phyloP scores from a whole-genome alignment of 2,329 filamentous ascomycete species.

The Beauveria bassiana region DNA sequence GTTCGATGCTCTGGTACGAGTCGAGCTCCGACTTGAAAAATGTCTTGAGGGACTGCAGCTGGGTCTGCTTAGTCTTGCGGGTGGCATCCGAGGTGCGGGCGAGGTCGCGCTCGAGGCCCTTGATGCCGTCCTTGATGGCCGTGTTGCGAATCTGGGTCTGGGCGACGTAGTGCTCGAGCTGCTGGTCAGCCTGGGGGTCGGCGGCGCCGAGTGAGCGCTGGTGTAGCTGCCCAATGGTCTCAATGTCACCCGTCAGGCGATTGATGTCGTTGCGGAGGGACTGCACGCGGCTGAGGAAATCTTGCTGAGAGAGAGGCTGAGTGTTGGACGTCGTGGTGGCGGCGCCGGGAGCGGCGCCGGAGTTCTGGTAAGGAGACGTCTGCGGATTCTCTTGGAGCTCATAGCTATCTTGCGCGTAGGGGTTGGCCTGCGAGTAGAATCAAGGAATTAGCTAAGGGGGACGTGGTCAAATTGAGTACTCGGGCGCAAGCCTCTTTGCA shows the following conservation, averaged over 20 bases:
- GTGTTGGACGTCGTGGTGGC: constrained; percentile 18
- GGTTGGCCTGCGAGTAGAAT: constrained; percentile 18
- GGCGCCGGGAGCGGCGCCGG: neutral
- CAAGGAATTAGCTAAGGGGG: neutral
- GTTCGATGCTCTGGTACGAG: constrained; percentile 64
- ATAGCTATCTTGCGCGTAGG: constrained; percentile 29
- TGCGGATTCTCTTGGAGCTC: constrained; percentile 39
- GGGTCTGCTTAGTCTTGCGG: constrained; percentile 60
- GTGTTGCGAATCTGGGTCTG: constrained; percentile 66
- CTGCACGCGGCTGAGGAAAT: constrained; percentile 62
- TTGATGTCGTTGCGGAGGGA: constrained; percentile 61
- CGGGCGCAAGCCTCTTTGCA: neutral
- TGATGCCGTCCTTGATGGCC: constrained; percentile 73
- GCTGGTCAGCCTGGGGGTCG: constrained; percentile 46
- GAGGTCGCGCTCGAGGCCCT: constrained; percentile 64
- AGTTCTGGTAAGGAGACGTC: constrained; percentile 14
- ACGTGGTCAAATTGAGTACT: neutral
- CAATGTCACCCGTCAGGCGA: constrained; percentile 57
- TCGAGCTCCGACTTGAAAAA: constrained; percentile 66
- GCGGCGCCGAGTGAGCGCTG: constrained; percentile 62
- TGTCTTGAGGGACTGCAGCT: constrained; percentile 61
- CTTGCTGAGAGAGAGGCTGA: constrained; percentile 47
- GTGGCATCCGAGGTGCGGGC: constrained; percentile 52
- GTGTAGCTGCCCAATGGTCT: constrained; percentile 61
- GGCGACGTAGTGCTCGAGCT: constrained; percentile 60